phyloP scores from a whole-genome alignment of 331 rosid genomes.

The Telfairia occidentalis region DNA sequence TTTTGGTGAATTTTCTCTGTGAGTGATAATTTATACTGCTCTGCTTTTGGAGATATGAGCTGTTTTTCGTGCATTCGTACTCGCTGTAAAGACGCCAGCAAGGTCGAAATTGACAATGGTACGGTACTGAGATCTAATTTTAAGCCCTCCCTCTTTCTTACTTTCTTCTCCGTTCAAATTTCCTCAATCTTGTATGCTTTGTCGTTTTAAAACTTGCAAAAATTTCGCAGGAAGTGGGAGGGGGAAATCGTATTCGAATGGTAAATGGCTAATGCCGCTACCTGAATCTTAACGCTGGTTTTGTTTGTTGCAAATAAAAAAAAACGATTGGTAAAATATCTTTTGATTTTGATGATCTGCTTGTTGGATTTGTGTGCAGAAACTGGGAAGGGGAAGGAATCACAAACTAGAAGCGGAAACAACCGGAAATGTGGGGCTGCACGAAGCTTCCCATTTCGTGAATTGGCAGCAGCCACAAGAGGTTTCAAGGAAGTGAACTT shows the following conservation, averaged over 20 bases:
- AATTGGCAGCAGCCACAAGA: conserved; percentile 69
- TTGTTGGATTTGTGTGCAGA: conserved; percentile 28
- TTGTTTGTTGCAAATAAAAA: neutral
- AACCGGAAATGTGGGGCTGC: conserved; percentile 40
- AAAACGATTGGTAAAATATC: neutral
- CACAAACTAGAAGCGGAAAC: conserved; percentile 22
- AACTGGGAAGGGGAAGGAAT: conserved; percentile 32
- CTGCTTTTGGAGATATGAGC: conserved; percentile 36
- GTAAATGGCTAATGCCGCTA: conserved; percentile 1
- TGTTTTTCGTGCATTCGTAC: conserved; percentile 60
- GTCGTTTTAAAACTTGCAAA: neutral
- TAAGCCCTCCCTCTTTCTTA: neutral
- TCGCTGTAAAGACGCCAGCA: conserved; percentile 57
- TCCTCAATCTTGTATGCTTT: neutral
- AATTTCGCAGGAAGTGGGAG: conserved; percentile 37
- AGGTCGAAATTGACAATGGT: conserved; percentile 58
- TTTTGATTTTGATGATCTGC: neutral
- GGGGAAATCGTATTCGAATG: conserved; percentile 21
- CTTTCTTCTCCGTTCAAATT: neutral
- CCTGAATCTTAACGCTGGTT: neutral
- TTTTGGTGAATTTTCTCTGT: neutral
- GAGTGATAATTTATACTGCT: neutral
- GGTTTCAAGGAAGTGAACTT: conserved; percentile 65
- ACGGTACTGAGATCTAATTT: conserved; percentile 37
- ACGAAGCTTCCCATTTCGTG: conserved; percentile 70